Evolutionary conservation across 768 basidiomycete genomes (phyloP), one percentile per base, ranked within the genome.

Genomic region (Hygrophoropsis aurantiaca): DNA sequence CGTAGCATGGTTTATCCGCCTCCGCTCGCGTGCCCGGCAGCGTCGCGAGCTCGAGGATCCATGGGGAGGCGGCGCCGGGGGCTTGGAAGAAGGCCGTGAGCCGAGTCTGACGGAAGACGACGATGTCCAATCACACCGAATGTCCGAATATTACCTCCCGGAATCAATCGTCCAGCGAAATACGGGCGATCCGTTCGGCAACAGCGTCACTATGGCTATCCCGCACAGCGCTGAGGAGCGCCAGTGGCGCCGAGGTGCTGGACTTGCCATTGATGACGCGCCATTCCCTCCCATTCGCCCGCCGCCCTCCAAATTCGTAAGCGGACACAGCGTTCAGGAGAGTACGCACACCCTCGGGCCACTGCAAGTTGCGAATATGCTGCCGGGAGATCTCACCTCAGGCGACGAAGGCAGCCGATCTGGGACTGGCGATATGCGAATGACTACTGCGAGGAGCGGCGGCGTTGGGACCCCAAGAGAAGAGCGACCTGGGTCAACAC

Each of bases 1-100:
- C n/a, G 56, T 78, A 25, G 74, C 77, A 1, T 80, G 74, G 73
- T 69, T 66, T 50, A 58, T 82, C 47, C 73, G 79, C 30, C 54
- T 72, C 7, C 68, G 72, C 42, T 47, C 64, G 40, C 68, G 67
- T 40, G 62, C 59, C 37, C 65, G 62, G 42, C 67, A 65, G 11
- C 64, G 66, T 33, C 58, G 69, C n/a, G 63, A 66, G 24, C 50
- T 50, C 4, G 54, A 58, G 8, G 61, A 68, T 18, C 60, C 65
- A 9, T 58, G 62, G 47, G 5, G 72, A 69, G 75, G 68, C 60
- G 55, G 53, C 38, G 53, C 49, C 27, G 55, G 42, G 20, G 57
- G n/a, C 19, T 32, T 39, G 43, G 46, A 52, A n/a, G 37, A 45
- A n/a, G 20, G n/a, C 32, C 21, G 45, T 38, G 36, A 49, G 34